Evolutionary conservation across 257 asterid species (phyloP).

Genomic region (Penstemon barbatus): DNA sequence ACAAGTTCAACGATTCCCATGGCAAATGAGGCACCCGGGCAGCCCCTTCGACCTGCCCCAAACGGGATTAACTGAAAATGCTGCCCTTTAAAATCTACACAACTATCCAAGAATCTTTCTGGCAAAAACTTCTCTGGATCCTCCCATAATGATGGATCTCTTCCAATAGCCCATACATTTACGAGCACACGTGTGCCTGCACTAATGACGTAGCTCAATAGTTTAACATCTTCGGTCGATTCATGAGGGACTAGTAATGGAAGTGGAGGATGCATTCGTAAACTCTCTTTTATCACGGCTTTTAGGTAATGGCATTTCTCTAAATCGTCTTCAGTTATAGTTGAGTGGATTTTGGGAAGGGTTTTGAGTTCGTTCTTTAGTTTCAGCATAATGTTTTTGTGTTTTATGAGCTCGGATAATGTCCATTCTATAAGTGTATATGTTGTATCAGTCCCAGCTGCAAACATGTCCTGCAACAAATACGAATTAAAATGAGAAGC

Average conservation of each 20-base stretch:
- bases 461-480: constrained; percentile 53
- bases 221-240: constrained; percentile 37
- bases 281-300: constrained; percentile 44
- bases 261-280: constrained; percentile 53
- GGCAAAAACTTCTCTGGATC: constrained; percentile 37
- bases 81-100: constrained; percentile 38
- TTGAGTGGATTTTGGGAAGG: constrained; percentile 23
- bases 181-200: constrained; percentile 41
- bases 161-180: constrained; percentile 51
- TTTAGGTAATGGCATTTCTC: constrained; percentile 41
- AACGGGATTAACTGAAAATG: constrained; percentile 43
- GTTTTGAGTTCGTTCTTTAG: constrained; percentile 39
- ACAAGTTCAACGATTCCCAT: constrained; percentile 41
- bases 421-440: constrained; percentile 50
- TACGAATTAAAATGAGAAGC: background rate
- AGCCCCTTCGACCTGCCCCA: constrained; percentile 49
- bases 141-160: constrained; percentile 47
- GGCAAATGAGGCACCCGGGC: constrained; percentile 50
- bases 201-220: constrained; percentile 38
- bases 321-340: constrained; percentile 40
- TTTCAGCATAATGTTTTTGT: constrained; percentile 28
- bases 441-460: constrained; percentile 60
- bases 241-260: constrained; percentile 55
- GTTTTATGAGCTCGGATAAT: constrained; percentile 44
- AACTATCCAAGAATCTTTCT: constrained; percentile 34